phyloP scores from a whole-genome alignment of 768 basidiomycete species.

The Chalciporus pseudorubinellus region DNA sequence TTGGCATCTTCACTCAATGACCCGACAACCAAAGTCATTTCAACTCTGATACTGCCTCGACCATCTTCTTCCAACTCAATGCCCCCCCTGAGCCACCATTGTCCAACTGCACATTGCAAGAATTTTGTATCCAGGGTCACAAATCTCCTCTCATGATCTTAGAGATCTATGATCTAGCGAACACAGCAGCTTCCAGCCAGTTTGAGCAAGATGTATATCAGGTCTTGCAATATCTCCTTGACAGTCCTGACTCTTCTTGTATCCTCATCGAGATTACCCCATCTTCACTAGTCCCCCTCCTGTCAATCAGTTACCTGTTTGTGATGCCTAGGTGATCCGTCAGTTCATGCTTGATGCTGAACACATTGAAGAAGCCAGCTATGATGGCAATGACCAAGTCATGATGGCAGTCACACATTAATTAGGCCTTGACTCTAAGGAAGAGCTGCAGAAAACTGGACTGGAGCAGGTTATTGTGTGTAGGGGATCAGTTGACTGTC shows the following conservation, averaged over 20 bases:
- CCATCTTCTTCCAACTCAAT: conserved; percentile 30
- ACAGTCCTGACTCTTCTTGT: conserved; percentile 28
- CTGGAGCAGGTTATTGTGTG: conserved; percentile 27
- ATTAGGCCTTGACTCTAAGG: conserved; percentile 17
- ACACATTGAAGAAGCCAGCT: conserved; percentile 39
- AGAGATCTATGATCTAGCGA: conserved; percentile 23
- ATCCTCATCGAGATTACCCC: conserved; percentile 13
- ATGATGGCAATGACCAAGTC: conserved; percentile 34
- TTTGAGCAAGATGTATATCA: neutral
- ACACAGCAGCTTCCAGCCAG: conserved; percentile 9
- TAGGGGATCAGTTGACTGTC: conserved; percentile 40
- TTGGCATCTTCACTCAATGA: conserved; percentile 37
- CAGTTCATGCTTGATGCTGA: conserved; percentile 38
- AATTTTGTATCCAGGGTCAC: conserved; percentile 22
- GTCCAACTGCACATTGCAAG: no score
- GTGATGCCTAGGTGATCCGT: conserved; percentile 23
- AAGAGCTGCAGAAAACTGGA: conserved; percentile 20
- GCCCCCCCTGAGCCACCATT: no score
- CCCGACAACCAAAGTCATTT: conserved; percentile 37
- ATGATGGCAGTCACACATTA: conserved; percentile 34
- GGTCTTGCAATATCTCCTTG: conserved; percentile 28
- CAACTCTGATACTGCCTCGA: conserved; percentile 36
- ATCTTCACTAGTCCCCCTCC: conserved; percentile 22
- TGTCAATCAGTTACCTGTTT: conserved; percentile 26
- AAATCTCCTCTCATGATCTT: no score